Evolutionary conservation across 352 stramenopile genomes (phyloP).

Genomic region (Globisporangium solare): DNA sequence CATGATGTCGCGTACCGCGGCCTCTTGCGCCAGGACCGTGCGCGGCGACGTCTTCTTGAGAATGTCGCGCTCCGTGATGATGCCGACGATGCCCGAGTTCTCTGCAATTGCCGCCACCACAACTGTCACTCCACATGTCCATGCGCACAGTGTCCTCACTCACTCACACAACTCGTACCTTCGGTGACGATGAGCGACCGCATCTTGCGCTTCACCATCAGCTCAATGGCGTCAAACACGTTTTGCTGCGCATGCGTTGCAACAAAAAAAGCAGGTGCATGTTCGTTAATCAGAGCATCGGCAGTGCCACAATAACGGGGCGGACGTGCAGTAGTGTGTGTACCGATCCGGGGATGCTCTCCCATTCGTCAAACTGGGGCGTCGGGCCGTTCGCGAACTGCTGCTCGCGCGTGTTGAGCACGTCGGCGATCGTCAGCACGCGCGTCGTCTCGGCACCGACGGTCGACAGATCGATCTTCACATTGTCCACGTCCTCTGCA

Average conservation of each 20-base stretch:
- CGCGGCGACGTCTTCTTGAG: constrained; percentile 69
- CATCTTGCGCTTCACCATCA: constrained; percentile 80
- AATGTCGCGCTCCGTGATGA: constrained; percentile 81
- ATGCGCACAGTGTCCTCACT: too few relatives aligned
- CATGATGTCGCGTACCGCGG: constrained; percentile 76
- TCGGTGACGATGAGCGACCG: constrained; percentile 80
- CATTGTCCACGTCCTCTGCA: constrained; percentile 19
- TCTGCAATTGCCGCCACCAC: constrained; percentile 17
- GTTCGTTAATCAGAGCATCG: background rate
- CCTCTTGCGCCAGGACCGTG: constrained; percentile 39
- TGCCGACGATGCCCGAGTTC: constrained; percentile 65
- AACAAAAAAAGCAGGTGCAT: background rate
- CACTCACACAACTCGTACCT: constrained; percentile 16
- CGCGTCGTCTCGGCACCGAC: constrained; percentile 60
- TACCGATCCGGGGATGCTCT: constrained; percentile 64
- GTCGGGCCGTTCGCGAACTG: constrained; percentile 33
- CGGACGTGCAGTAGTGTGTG: constrained; percentile 10
- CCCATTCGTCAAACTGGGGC: constrained; percentile 63
- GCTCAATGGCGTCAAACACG: constrained; percentile 65
- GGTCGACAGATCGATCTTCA: constrained; percentile 45
- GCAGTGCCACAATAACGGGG: too few relatives aligned
- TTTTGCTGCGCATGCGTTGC: constrained; percentile 37
- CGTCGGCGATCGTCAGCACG: constrained; percentile 69
- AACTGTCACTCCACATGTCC: too few relatives aligned
- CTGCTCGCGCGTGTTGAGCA: constrained; percentile 52